Percentiles rank a stretch among this genome's conserved stretches.
Conservation (phyloP, 1,284 basidiomycete genomes). For the Boletus holoroseus region DNA sequence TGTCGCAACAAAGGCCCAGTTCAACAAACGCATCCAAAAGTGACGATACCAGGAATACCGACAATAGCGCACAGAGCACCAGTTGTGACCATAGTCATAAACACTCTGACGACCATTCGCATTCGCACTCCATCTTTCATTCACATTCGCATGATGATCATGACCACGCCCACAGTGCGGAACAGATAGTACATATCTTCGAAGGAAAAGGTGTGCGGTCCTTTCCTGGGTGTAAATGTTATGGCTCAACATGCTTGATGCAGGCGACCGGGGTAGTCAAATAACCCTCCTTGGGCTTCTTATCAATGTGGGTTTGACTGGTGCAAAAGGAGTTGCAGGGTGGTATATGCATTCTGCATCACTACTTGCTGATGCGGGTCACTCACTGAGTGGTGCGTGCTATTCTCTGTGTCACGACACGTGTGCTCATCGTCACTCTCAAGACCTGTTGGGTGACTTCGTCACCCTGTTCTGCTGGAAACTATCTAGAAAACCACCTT, state of each 20-base stretch:
- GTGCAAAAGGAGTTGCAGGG: slow-evolving; percentile 80
- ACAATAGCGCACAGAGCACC: neutral
- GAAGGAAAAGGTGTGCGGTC: slow-evolving; percentile 54
- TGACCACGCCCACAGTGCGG: slow-evolving; percentile 61
- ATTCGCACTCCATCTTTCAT: slow-evolving; percentile 57
- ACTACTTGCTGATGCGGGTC: slow-evolving; percentile 91
- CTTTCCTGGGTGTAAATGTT: neutral
- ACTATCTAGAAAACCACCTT: slow-evolving; percentile 76
- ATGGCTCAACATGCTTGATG: slow-evolving; percentile 6
- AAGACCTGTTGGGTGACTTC: slow-evolving; percentile 84
- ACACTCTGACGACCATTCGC: slow-evolving; percentile 33
- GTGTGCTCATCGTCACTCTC: slow-evolving; percentile 3
- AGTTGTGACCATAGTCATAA: slow-evolving; percentile 13
- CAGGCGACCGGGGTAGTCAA: slow-evolving; percentile 74
- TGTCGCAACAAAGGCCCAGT: slow-evolving; percentile 34
- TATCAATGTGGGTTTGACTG: slow-evolving; percentile 79
- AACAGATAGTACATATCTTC: slow-evolving; percentile 67
- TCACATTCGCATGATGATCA: slow-evolving; percentile 65
- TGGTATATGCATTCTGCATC: slow-evolving; percentile 88
- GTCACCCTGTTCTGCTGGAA: slow-evolving; percentile 92
- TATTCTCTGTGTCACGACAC: slow-evolving; percentile 1
- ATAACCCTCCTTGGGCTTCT: slow-evolving; percentile 86
- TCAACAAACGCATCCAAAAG: slow-evolving; percentile 29
- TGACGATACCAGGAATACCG: neutral
- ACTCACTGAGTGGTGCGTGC: slow-evolving; percentile 79